Evolutionary conservation across 2,329 filamentous ascomycete species (phyloP), one percentile per base, ranked within the genome.

Genomic region (Fusarium vanettenii): DNA sequence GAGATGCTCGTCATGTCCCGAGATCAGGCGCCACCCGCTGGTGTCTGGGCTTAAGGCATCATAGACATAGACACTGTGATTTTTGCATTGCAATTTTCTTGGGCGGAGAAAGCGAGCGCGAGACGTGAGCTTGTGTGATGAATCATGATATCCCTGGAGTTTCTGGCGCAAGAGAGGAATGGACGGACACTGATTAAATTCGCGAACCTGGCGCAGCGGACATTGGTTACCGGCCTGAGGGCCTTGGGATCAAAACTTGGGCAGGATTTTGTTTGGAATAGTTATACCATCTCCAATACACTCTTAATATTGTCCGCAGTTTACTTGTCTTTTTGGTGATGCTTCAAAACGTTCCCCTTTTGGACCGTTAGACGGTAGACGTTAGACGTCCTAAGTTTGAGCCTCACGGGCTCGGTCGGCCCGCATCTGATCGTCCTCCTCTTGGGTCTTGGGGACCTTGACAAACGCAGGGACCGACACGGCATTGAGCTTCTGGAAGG

Each of bases 1-100:
- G 79, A 81, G 70, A 79, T 79, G 74, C 72, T 81, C 27, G 72
- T 80, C 50, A 79, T 79, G 78, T 73, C 68, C 41, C 70, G 77
- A 31, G 76, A 78, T 64, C 73, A 78, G 20, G 75, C 70, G 37
- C 76, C 77, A 29, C 72, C 72, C 22, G 45, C 77, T 37, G 77
- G 77, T n/a, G 77, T 79, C 31, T 79, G 77, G 77, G 76, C 76
- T 60, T 78, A 78, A 5, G 66, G 64, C 22, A 31, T 50, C 60
- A 35, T 43, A 66, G 35, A 65, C 56, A 63, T 67, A 66, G 61
- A 63, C 22, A 67, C 20, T 68, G 55, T 60, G 18, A 31, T 57
- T 41, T 73, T 52, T 64, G 43, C 16, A 14, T 39, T 39, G 65
- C 37, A 65, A 64, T 62, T 75, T 67, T 71, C 50, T 75, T 75